Evolutionary conservation across 1,139 yeast genomes (phyloP).

Genomic region (Lodderomyces metapsilosis): DNA sequence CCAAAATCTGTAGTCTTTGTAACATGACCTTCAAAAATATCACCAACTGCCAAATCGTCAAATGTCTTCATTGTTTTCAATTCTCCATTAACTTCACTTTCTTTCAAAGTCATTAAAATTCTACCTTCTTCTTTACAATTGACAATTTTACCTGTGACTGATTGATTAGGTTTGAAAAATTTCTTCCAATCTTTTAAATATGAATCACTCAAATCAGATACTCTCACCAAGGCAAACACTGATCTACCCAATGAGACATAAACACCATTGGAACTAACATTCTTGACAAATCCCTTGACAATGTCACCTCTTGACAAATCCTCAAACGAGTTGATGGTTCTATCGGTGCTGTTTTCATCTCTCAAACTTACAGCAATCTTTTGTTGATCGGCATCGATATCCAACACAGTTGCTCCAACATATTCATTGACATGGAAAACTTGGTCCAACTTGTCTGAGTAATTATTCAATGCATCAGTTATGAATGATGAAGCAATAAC

Average conservation of each 20-base stretch:
- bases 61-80: slow-evolving; percentile 54
- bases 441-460: slow-evolving; percentile 52
- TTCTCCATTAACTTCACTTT: slow-evolving; percentile 75
- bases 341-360: slow-evolving; percentile 51
- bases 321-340: slow-evolving; percentile 44
- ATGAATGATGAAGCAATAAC: slow-evolving; percentile 66
- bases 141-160: slow-evolving; percentile 72
- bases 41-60: slow-evolving; percentile 68
- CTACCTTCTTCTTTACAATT: slow-evolving; percentile 62
- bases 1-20: slow-evolving; percentile 84
- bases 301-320: slow-evolving; percentile 70
- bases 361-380: slow-evolving; percentile 69
- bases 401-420: slow-evolving; percentile 60
- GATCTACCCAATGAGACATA: slow-evolving; percentile 74
- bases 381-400: slow-evolving; percentile 53
- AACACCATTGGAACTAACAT: slow-evolving; percentile 73
- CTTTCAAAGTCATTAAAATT: slow-evolving; percentile 76
- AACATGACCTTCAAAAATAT: slow-evolving; percentile 75
- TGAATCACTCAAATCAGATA: slow-evolving; percentile 78
- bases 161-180: slow-evolving; percentile 65
- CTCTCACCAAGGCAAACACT: slow-evolving; percentile 77
- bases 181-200: slow-evolving; percentile 87
- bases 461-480: slow-evolving; percentile 80
- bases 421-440: slow-evolving; percentile 56
- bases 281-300: slow-evolving; percentile 76